Percentiles rank a stretch among this genome's conserved stretches.
These are phyloP conservation scores for Excoecaria agallocha DNA, from an alignment of 345 rosid species.

Conservation along the genomic window DNA sequence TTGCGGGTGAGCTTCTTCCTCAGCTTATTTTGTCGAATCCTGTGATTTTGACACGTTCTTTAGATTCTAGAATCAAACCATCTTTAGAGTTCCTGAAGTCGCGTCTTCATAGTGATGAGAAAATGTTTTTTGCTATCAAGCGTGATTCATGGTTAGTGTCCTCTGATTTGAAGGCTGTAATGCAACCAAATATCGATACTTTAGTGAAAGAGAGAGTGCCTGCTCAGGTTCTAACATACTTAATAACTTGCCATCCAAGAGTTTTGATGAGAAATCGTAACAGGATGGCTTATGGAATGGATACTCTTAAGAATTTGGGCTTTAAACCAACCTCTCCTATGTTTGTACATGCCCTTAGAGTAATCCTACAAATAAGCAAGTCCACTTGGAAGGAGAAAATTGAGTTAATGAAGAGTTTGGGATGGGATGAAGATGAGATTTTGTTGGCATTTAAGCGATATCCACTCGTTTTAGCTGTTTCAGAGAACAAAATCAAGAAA, in stretches of 20 bases:
- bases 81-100: slow-evolving; percentile 14
- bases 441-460: slow-evolving; percentile 12
- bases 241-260: slow-evolving; percentile 20
- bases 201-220: slow-evolving; percentile 27
- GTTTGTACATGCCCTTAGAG: slow-evolving; percentile 23
- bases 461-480: slow-evolving; percentile 12
- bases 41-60: slow-evolving; percentile 2
- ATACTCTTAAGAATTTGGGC: slow-evolving; percentile 20
- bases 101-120: slow-evolving; percentile 8
- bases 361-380: slow-evolving; percentile 10
- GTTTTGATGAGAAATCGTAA: neutral
- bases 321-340: slow-evolving; percentile 9
- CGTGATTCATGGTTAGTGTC: slow-evolving; percentile 21
- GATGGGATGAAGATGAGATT: slow-evolving; percentile 32
- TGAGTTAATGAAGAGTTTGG: slow-evolving; percentile 24
- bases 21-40: slow-evolving; percentile 18
- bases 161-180: neutral
- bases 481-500: slow-evolving; percentile 26
- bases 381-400: slow-evolving; percentile 22
- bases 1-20: slow-evolving; percentile 17
- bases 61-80: slow-evolving; percentile 24
- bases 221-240: neutral
- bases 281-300: slow-evolving; percentile 14
- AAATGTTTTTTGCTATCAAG: slow-evolving; percentile 8
- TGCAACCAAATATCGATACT: slow-evolving; percentile 25